Conservation (phyloP, 2,329 filamentous ascomycete genomes). For the Emergomyces orientalis region DNA sequence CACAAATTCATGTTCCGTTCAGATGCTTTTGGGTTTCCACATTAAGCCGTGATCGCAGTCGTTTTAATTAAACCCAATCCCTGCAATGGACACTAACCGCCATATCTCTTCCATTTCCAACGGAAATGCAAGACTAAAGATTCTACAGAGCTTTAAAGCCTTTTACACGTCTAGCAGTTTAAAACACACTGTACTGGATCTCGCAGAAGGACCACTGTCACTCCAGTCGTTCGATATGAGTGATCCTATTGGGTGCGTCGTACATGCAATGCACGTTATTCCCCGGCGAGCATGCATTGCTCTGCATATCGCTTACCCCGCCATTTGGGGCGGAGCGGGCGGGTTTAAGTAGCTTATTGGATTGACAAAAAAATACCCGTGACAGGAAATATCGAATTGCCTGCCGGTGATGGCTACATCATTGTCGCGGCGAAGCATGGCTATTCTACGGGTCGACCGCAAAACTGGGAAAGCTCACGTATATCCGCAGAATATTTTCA, state of each 20-base stretch:
- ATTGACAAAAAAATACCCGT: neutral
- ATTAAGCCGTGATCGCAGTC: no score
- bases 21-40: neutral
- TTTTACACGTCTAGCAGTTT: no score
- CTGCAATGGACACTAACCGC: no score
- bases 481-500: constrained; percentile 49
- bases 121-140: neutral
- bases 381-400: neutral
- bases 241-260: constrained; percentile 44
- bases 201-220: constrained; percentile 37
- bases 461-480: constrained; percentile 45
- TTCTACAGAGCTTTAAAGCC: no score
- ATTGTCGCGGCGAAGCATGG: constrained; percentile 73
- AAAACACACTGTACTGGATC: no score
- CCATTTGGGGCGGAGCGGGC: neutral
- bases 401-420: constrained; percentile 29
- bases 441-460: constrained; percentile 64
- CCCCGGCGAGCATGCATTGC: neutral
- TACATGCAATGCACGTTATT: neutral
- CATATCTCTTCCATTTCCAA: neutral
- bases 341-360: neutral
- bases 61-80: no score
- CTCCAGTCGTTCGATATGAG: constrained; percentile 49
- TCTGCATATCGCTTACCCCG: neutral
- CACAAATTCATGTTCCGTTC: neutral